phyloP scores from a whole-genome alignment of 805 yeast species.

The Candida golubevii region DNA sequence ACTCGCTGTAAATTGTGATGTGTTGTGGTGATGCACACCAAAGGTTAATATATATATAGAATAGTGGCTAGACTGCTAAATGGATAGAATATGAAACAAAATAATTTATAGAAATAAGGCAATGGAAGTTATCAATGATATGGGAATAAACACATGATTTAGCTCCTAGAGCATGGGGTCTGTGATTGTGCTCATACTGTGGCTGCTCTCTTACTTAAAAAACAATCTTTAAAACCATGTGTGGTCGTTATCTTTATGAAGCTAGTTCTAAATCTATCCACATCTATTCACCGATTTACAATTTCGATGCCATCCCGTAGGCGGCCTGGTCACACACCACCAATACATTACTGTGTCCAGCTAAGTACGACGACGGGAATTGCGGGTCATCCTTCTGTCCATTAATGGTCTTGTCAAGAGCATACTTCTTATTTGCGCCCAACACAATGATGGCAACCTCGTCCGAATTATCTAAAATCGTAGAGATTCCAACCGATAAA shows the following conservation, averaged over 20 bases:
- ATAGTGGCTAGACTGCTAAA: no score
- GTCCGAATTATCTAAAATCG: conserved; percentile 51
- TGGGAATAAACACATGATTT: no score
- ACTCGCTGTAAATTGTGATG: background rate
- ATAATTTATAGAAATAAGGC: no score
- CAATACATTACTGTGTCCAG: conserved; percentile 42
- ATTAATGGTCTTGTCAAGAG: conserved; percentile 42
- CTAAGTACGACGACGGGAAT: conserved; percentile 49
- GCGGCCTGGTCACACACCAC: conserved; percentile 49
- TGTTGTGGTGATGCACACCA: background rate
- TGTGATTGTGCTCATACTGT: no score
- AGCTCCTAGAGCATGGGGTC: no score
- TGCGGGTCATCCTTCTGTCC: conserved; percentile 35
- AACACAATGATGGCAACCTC: conserved; percentile 50
- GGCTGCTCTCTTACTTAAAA: no score
- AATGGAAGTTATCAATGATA: no score
- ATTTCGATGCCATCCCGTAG: conserved; percentile 33
- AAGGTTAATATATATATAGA: background rate
- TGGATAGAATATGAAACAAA: no score
- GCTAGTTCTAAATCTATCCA: no score
- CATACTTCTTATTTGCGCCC: conserved; percentile 44
- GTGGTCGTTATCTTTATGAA: no score
- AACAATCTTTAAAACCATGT: no score
- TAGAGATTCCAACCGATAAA: conserved; percentile 53
- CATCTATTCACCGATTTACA: conserved; percentile 16